Percentiles rank a stretch among this genome's conserved stretches.
Conservation (phyloP, 352 stramenopile genomes). For the Phytophthora tubulina region DNA sequence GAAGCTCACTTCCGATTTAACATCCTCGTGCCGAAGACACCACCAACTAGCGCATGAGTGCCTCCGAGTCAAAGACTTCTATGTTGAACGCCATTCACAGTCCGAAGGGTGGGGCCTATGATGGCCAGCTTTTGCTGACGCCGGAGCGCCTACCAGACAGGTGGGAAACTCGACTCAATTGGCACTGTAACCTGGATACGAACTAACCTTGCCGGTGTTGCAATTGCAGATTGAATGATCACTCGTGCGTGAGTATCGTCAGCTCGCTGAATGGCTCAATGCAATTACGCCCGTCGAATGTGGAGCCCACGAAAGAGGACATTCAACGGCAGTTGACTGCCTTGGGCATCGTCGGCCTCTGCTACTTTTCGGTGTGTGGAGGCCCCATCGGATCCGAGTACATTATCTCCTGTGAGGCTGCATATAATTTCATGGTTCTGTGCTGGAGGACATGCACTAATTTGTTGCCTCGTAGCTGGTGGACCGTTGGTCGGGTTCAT, state of each 20-base stretch:
- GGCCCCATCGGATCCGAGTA: slow-evolving; percentile 55
- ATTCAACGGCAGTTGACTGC: slow-evolving; percentile 52
- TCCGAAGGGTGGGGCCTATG: slow-evolving; percentile 20
- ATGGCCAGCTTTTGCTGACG: slow-evolving; percentile 21
- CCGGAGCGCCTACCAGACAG: slow-evolving; percentile 13
- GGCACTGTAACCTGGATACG: neutral
- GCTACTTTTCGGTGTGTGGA: slow-evolving; percentile 63
- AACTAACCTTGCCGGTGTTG: neutral
- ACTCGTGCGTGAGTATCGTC: slow-evolving; percentile 43
- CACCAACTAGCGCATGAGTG: slow-evolving; percentile 4
- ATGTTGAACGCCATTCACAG: slow-evolving; percentile 19
- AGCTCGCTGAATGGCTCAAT: slow-evolving; percentile 25
- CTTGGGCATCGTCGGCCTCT: slow-evolving; percentile 51
- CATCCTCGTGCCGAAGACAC: slow-evolving; percentile 3
- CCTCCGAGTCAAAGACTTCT: slow-evolving; percentile 4
- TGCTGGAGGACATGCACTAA: neutral
- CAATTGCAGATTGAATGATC: slow-evolving; percentile 27
- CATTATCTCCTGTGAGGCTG: slow-evolving; percentile 48
- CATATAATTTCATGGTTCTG: neutral
- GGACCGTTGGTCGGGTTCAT: slow-evolving; percentile 84
- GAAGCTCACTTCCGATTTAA: slow-evolving; percentile 22
- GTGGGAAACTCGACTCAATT: slow-evolving; percentile 1
- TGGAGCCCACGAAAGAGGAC: slow-evolving; percentile 46
- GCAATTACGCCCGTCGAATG: slow-evolving; percentile 29
- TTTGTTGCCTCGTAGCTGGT: slow-evolving; percentile 32